These are phyloP conservation scores for Serendipita sp. DNA, from an alignment of 768 basidiomycete species.

Conservation along the genomic window DNA sequence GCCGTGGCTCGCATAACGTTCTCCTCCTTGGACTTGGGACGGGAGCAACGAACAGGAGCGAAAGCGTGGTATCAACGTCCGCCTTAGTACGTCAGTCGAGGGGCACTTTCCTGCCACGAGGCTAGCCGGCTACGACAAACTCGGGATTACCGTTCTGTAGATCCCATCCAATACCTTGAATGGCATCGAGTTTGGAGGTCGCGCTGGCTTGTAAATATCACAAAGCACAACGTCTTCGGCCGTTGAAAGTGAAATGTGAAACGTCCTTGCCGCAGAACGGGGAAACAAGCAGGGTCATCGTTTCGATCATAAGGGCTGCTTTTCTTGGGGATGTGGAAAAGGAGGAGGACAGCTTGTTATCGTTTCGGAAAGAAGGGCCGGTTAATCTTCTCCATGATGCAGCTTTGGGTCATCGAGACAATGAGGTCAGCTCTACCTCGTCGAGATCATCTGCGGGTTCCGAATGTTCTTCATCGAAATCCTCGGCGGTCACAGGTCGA, in stretches of 20 bases:
- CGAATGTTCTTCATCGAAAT: neutral
- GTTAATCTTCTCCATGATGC: neutral
- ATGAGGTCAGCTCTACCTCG: conserved; percentile 3
- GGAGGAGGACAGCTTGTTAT: neutral
- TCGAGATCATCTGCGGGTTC: neutral
- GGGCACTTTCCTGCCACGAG: neutral
- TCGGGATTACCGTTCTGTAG: too few relatives aligned
- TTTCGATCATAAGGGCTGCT: too few relatives aligned
- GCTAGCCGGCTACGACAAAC: neutral
- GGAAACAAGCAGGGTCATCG: too few relatives aligned
- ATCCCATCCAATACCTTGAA: too few relatives aligned
- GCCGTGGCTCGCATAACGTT: neutral
- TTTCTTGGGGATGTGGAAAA: conserved; percentile 2
- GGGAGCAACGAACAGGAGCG: too few relatives aligned
- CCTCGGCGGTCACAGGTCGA: conserved; percentile 3
- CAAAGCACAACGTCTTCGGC: too few relatives aligned
- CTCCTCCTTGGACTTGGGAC: neutral
- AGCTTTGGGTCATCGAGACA: neutral
- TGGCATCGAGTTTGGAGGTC: too few relatives aligned
- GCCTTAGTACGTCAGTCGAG: neutral
- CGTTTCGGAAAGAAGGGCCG: neutral
- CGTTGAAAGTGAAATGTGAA: too few relatives aligned
- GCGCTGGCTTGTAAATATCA: too few relatives aligned
- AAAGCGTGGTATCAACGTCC: neutral
- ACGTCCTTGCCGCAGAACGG: too few relatives aligned